A percentile compares a stretch with the other conserved stretches of the same genome.
Conservation (phyloP, 768 basidiomycete species). For the Lactarius evosmus region DNA sequence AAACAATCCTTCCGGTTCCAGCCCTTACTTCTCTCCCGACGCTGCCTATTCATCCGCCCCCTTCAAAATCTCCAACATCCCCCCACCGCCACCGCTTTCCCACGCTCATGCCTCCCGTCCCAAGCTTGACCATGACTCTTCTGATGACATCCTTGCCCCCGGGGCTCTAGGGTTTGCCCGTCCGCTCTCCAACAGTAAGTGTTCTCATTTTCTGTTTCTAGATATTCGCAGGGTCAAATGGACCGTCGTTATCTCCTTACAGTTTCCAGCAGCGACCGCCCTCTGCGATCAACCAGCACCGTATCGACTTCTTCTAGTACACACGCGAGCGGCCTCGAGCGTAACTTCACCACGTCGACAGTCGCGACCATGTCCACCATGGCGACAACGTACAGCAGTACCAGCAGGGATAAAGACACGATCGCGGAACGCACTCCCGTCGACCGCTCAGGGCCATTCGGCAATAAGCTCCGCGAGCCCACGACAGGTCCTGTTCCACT, state of each 20-base stretch:
- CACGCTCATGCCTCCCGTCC: conserved; percentile 1
- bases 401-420: conserved; percentile 10
- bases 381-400: conserved; percentile 15
- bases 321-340: conserved; percentile 17
- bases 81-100: conserved; percentile 15
- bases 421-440: conserved; percentile 7
- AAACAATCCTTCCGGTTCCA: background rate
- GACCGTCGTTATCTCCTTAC: conserved; percentile 1
- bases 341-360: conserved; percentile 25
- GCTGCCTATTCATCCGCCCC: background rate
- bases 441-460: conserved; percentile 14
- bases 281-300: conserved; percentile 20
- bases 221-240: conserved; percentile 3
- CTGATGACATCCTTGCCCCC: conserved; percentile 26
- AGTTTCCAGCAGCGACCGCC: conserved; percentile 21
- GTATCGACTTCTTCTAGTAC: conserved; percentile 24
- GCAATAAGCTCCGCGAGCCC: conserved; percentile 6
- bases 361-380: conserved; percentile 19
- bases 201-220: conserved; percentile 8
- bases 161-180: conserved; percentile 22
- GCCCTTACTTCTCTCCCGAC: conserved; percentile 18
- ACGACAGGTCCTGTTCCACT: background rate
- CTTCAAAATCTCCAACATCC: conserved; percentile 3
- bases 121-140: conserved; percentile 17
- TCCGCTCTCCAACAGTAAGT: conserved; percentile 25